These are phyloP conservation scores for Thymus mandschuricus DNA, from an alignment of 257 asterid genomes.

Conservation along the genomic window DNA sequence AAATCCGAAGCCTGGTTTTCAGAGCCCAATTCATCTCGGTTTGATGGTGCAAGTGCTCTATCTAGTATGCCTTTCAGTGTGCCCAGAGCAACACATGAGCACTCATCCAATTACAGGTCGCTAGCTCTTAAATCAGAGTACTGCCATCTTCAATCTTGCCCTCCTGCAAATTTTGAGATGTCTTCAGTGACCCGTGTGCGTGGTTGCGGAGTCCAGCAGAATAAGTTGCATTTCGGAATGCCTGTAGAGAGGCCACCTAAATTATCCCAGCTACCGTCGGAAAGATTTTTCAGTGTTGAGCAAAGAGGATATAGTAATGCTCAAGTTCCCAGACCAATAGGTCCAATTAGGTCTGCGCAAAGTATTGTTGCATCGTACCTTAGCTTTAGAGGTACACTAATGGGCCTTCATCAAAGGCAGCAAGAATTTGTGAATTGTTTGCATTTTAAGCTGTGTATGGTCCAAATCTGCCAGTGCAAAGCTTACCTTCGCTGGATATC, in stretches of 20 bases:
- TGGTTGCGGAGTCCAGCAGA: conserved; percentile 24
- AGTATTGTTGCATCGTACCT: conserved; percentile 38
- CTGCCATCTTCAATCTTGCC: conserved; percentile 26
- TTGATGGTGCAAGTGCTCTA: conserved; percentile 31
- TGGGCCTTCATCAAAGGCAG: conserved; percentile 31
- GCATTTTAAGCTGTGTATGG: conserved; percentile 42
- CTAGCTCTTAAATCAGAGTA: conserved; percentile 27
- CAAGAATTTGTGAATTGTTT: conserved; percentile 39
- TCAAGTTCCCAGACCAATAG: conserved; percentile 34
- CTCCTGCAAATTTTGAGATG: conserved; percentile 30
- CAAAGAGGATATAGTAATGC: conserved; percentile 31
- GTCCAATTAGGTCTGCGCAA: conserved; percentile 28
- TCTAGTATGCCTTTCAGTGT: conserved; percentile 29
- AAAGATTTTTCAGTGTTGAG: conserved; percentile 10
- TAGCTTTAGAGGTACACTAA: conserved; percentile 28
- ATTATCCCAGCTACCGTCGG: conserved; percentile 19
- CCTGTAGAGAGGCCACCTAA: conserved; percentile 28
- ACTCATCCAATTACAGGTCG: conserved; percentile 27
- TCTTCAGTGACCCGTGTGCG: conserved; percentile 30
- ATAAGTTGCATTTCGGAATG: conserved; percentile 22
- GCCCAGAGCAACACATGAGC: conserved; percentile 26
- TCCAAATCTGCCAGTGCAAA: conserved; percentile 42
- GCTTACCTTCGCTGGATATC: conserved; percentile 29
- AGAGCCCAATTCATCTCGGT: conserved; percentile 21
- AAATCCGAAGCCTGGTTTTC: conserved; percentile 28